Evolutionary conservation across 2,329 filamentous ascomycete species (phyloP).

Genomic region (Fusarium paranaense): DNA sequence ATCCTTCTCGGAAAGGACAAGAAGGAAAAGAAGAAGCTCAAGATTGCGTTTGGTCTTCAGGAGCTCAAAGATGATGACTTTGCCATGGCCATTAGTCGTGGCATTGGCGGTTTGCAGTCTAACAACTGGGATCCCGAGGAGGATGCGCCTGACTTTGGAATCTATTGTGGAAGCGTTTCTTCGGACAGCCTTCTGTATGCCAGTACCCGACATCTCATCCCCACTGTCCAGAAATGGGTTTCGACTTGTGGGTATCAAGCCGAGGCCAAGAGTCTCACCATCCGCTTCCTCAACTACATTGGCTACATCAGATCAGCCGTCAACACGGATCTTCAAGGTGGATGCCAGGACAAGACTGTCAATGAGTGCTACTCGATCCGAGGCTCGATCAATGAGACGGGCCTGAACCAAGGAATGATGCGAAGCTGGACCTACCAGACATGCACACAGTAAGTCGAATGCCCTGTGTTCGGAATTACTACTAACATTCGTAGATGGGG

Average conservation of each 20-base stretch:
- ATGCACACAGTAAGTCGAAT: conserved; percentile 61
- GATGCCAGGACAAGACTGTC: conserved; percentile 42
- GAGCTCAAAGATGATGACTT: conserved; percentile 62
- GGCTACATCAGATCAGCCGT: conserved; percentile 55
- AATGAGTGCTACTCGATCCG: conserved; percentile 49
- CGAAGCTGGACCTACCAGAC: conserved; percentile 66
- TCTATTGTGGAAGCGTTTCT: conserved; percentile 62
- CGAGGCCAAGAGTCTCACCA: conserved; percentile 53
- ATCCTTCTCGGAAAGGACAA: conserved; percentile 57
- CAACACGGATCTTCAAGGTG: conserved; percentile 34
- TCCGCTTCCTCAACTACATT: conserved; percentile 64
- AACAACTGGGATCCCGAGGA: conserved; percentile 66
- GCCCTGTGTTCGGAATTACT: not conserved
- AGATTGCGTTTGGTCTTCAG: conserved; percentile 59
- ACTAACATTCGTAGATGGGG: conserved; percentile 71
- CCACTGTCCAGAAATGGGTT: conserved; percentile 55
- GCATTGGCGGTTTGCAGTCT: conserved; percentile 58
- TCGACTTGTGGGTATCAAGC: conserved; percentile 54
- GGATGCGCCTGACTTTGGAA: conserved; percentile 55
- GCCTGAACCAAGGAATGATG: conserved; percentile 35
- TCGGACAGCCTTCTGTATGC: conserved; percentile 56
- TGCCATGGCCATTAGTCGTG: conserved; percentile 54
- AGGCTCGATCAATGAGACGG: conserved; percentile 31
- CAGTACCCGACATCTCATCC: conserved; percentile 50
- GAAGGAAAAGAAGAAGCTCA: conserved; percentile 60